Percentiles rank a stretch among this genome's conserved stretches.
Evolutionary conservation across 2,329 filamentous ascomycete genomes (phyloP).

Genomic region (Monosporascus sp.): DNA sequence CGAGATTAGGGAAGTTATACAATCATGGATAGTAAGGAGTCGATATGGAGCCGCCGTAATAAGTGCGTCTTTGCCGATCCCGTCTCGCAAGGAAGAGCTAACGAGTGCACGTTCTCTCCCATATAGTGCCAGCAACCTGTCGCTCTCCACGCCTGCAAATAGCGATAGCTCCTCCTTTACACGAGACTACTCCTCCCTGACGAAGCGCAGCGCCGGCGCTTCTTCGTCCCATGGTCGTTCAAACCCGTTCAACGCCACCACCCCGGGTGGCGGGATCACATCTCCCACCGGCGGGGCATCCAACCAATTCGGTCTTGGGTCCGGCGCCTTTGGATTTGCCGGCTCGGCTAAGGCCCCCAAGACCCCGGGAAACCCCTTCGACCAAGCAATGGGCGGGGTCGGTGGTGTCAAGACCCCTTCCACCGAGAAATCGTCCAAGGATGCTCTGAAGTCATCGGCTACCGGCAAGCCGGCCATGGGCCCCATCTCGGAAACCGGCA

Average conservation of each 20-base stretch:
- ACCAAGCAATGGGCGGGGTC: constrained; percentile 58
- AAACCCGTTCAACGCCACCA: constrained; percentile 74
- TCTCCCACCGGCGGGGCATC: constrained; percentile 66
- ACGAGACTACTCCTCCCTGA: constrained; percentile 40
- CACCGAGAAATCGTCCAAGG: constrained; percentile 58
- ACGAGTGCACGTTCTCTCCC: constrained; percentile 6
- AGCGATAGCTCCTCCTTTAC: constrained; percentile 46
- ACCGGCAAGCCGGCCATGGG: constrained; percentile 37
- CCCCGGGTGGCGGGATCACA: constrained; percentile 62
- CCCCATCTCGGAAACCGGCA: constrained; percentile 39
- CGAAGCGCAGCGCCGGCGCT: constrained; percentile 58
- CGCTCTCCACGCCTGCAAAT: constrained; percentile 64
- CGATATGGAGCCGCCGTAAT: constrained; percentile 73
- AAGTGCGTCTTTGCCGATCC: constrained; percentile 53
- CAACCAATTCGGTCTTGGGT: constrained; percentile 88
- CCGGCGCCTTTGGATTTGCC: constrained; percentile 94
- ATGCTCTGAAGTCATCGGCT: constrained; percentile 25
- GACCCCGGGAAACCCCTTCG: constrained; percentile 73
- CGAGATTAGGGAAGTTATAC: not conserved
- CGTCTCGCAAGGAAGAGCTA: constrained; percentile 3
- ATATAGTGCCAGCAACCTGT: constrained; percentile 78
- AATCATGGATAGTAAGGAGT: constrained; percentile 50
- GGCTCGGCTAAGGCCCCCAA: constrained; percentile 85
- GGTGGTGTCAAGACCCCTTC: constrained; percentile 47
- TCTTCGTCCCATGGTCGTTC: constrained; percentile 68